phyloP scores from a whole-genome alignment of 2,329 filamentous ascomycete genomes.

The Paecilomyces fulvus region DNA sequence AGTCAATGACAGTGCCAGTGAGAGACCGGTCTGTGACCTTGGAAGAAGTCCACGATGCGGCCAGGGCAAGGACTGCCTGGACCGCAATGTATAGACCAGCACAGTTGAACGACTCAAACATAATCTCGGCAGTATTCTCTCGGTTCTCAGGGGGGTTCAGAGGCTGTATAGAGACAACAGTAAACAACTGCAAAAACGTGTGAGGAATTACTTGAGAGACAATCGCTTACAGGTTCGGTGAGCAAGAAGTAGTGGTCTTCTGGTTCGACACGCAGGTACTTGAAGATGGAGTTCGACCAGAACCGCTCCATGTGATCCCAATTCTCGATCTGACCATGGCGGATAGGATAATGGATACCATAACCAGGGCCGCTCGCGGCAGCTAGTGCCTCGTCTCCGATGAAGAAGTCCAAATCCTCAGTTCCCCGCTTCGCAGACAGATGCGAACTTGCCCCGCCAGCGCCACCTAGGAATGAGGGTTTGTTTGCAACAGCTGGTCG shows the following conservation, averaged over 20 bases:
- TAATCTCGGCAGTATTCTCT: conserved; percentile 98
- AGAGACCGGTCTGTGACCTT: conserved; percentile 95
- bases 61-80: conserved; percentile 90
- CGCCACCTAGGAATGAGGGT: conserved; percentile 87
- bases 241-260: conserved; percentile 98
- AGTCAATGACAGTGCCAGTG: conserved; percentile 96
- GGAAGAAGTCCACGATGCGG: conserved; percentile 96
- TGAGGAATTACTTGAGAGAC: neutral
- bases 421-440: conserved; percentile 88
- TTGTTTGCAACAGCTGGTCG: conserved; percentile 88
- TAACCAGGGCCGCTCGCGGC: conserved; percentile 84
- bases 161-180: conserved; percentile 48
- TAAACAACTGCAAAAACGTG: neutral
- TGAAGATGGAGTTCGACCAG: conserved; percentile 99
- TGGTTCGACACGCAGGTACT: conserved; percentile 94
- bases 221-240: conserved; percentile 72
- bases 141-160: conserved; percentile 97
- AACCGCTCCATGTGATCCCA: conserved; percentile 99
- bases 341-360: conserved; percentile 92
- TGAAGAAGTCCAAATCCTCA: conserved; percentile 97
- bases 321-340: conserved; percentile 97
- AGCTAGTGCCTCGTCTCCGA: conserved; percentile 87
- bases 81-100: conserved; percentile 98
- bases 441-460: conserved; percentile 73
- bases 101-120: conserved; percentile 99